Evolutionary conservation across 2,329 filamentous ascomycete genomes (phyloP).

Genomic region (Kalmusia sp.): DNA sequence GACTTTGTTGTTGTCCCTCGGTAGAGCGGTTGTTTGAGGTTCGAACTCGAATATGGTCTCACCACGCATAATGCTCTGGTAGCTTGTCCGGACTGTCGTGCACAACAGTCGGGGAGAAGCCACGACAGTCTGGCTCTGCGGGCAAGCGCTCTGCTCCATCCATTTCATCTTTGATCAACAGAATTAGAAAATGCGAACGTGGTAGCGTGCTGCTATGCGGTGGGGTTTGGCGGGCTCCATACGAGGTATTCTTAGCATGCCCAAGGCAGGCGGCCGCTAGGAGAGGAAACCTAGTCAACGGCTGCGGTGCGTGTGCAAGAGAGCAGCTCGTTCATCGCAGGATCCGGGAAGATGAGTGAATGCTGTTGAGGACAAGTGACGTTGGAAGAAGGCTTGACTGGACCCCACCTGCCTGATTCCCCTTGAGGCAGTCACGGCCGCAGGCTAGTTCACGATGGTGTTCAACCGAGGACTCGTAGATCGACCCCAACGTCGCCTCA

Average conservation of each 20-base stretch:
- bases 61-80: not conserved
- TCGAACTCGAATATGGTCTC: not conserved
- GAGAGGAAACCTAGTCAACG: no score
- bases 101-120: no score
- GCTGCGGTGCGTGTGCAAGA: not conserved
- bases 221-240: no score
- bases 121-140: no score
- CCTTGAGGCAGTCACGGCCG: not conserved
- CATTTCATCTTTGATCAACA: no score
- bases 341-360: not conserved
- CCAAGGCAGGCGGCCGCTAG: no score
- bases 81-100: no score
- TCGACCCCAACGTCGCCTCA: no score
- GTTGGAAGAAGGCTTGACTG: constrained; percentile 8
- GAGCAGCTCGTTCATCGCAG: not conserved
- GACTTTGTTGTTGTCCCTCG: not conserved
- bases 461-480: not conserved
- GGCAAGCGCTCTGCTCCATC: no score
- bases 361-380: not conserved
- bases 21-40: constrained; percentile 1
- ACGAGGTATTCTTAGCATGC: no score
- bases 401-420: constrained; percentile 1
- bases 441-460: not conserved
- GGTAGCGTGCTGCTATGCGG: no score
- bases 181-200: no score